These are phyloP conservation scores for Trichoderma cornu-damae DNA, from an alignment of 2,329 filamentous ascomycete species.

Conservation along the genomic window DNA sequence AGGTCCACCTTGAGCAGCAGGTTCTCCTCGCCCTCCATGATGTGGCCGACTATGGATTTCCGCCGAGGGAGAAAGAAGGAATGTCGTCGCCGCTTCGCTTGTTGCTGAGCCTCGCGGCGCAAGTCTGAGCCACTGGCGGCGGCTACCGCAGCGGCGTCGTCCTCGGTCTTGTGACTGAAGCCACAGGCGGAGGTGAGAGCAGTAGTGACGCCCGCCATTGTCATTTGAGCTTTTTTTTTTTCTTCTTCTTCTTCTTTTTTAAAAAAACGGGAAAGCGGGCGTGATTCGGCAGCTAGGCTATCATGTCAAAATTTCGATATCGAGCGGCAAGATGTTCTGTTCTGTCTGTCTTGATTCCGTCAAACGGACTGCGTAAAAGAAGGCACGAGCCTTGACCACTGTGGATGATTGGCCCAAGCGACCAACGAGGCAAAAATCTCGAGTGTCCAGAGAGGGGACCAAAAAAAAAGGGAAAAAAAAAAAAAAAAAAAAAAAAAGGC, in stretches of 20 bases:
- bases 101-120: constrained; percentile 28
- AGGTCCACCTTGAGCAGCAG: constrained; percentile 64
- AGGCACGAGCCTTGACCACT: neutral
- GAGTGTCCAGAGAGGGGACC: neutral
- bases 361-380: neutral
- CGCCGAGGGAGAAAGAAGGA: constrained; percentile 54
- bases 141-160: constrained; percentile 33
- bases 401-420: constrained; percentile 9
- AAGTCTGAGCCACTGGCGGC: constrained; percentile 39
- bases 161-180: constrained; percentile 28
- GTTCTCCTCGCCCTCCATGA: constrained; percentile 59
- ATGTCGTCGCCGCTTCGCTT: constrained; percentile 45
- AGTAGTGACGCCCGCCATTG: constrained; percentile 39
- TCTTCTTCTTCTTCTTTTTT: no score
- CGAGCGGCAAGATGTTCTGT: neutral
- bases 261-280: constrained; percentile 15
- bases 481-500: neutral
- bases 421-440: neutral
- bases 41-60: constrained; percentile 54
- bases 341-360: neutral
- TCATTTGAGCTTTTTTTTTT: no score
- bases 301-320: neutral
- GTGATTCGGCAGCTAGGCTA: neutral
- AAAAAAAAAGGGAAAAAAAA: neutral
- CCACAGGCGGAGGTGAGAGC: constrained; percentile 37